Base-by-base conservation (phyloP, 2,329 filamentous ascomycete species). In the Xylariaceae sp. region DNA sequence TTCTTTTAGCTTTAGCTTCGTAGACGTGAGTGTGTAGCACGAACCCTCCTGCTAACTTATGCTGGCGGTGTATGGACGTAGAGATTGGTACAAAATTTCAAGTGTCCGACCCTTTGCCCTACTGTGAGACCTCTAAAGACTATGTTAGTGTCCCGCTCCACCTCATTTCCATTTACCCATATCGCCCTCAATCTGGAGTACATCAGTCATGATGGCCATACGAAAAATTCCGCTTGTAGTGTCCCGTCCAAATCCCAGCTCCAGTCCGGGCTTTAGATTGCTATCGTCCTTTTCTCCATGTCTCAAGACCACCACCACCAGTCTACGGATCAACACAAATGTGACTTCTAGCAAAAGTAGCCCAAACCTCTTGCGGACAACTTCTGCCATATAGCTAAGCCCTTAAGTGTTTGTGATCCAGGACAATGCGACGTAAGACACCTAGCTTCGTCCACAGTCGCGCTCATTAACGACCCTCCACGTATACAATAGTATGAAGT, bases 401-500 rank as follows among this genome's bases (percentile, higher is more conserved):
- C 14, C 34, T 43, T 43, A 43, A 28, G 48, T 29, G 28, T 51
- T 43, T 51, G 37, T n/a, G 28, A 51, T 51, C 17, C 48, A 51
- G 48, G 48, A 28, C 37, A 26, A 4, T 43, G 48, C 29, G 26
- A 51, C 43, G 48, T 51, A 43, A 51, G 48, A 36, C 36, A 16
- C 37, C 14, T 34, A n/a, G 39, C 19, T 34, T 14, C 2, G 28
- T 43, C 28, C n/a, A 34, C 19, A 43, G 39, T 26, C 28, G 8
- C n/a, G 6, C 29, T 17, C 14, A 16, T 3, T 36, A 36, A 36
- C 26, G 19, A 45, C 26, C 7, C 41, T 47, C 31, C 28, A 24
- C 8, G 28, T 48, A 37, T 48, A 48, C n/a, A 41, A 51, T 50
- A 50, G 46, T 40, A 51, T 51, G 28, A 43, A 34, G 37, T 51